A percentile compares a stretch with the other conserved stretches of the same genome.
Evolutionary conservation across 2,329 filamentous ascomycete species (phyloP).

Genomic region (Alternaria sp.): DNA sequence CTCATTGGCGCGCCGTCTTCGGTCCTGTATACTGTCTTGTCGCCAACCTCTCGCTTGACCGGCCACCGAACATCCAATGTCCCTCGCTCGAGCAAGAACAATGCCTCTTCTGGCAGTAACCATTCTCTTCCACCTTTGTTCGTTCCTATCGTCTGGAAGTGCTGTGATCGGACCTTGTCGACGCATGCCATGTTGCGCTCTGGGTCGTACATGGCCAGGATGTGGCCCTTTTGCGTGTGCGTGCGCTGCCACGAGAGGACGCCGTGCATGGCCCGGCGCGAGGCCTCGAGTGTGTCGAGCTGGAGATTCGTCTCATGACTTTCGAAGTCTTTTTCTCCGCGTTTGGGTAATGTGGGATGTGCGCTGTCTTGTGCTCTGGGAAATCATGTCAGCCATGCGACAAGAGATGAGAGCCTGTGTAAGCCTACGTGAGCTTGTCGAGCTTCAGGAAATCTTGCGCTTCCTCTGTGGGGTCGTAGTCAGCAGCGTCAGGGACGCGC

Average conservation of each 20-base stretch:
- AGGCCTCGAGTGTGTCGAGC: slow-evolving; percentile 76
- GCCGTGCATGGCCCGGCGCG: slow-evolving; percentile 85
- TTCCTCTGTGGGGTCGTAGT: slow-evolving; percentile 72
- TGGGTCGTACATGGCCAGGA: slow-evolving; percentile 77
- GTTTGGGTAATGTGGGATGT: slow-evolving; percentile 74
- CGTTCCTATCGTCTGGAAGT: slow-evolving; percentile 78
- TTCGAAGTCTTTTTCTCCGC: slow-evolving; percentile 97
- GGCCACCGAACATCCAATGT: slow-evolving; percentile 89
- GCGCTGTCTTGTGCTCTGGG: slow-evolving; percentile 30
- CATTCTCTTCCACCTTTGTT: slow-evolving; percentile 64
- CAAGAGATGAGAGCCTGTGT: too few relatives aligned
- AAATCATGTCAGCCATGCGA: slow-evolving; percentile 5
- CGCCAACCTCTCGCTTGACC: slow-evolving; percentile 39
- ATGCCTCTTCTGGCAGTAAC: slow-evolving; percentile 88
- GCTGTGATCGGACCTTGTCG: slow-evolving; percentile 73
- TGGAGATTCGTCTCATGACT: slow-evolving; percentile 87
- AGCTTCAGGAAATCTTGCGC: slow-evolving; percentile 86
- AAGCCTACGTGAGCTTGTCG: slow-evolving; percentile 60
- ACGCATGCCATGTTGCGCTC: slow-evolving; percentile 66
- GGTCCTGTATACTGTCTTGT: slow-evolving; percentile 46
- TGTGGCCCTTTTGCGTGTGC: slow-evolving; percentile 70
- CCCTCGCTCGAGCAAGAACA: slow-evolving; percentile 88
- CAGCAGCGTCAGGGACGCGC: slow-evolving; percentile 27
- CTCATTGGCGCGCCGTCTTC: slow-evolving; percentile 78
- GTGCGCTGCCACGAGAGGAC: slow-evolving; percentile 79